A percentile compares a stretch with the other conserved stretches of the same genome.
These are phyloP conservation scores for Fusarium veterinarium DNA, from an alignment of 2,329 filamentous ascomycete genomes.

Conservation along the genomic window DNA sequence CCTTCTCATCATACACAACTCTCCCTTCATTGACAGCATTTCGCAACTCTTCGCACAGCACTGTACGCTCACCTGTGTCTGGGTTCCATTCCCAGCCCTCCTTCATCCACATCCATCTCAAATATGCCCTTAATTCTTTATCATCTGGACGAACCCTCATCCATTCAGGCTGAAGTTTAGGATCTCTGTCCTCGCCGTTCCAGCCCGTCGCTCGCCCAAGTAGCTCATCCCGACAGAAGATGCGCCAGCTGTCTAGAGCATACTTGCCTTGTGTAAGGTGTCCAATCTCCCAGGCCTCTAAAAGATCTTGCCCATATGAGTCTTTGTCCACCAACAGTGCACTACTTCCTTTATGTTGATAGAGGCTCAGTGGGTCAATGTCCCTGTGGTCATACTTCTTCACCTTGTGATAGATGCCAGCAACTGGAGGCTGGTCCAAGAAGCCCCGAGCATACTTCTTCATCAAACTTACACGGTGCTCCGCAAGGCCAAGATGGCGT, in stretches of 20 bases:
- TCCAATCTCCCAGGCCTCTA: constrained; percentile 81
- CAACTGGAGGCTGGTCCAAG: constrained; percentile 70
- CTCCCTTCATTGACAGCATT: constrained; percentile 67
- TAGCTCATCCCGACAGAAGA: constrained; percentile 87
- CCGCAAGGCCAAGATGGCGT: constrained; percentile 76
- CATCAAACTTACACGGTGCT: constrained; percentile 73
- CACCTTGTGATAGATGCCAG: constrained; percentile 65
- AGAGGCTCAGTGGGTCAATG: constrained; percentile 33
- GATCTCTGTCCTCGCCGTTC: constrained; percentile 66
- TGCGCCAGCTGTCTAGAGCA: constrained; percentile 89
- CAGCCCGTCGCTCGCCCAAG: constrained; percentile 74
- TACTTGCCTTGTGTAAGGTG: constrained; percentile 87
- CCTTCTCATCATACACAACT: constrained; percentile 66
- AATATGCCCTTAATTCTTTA: constrained; percentile 88
- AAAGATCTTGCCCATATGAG: constrained; percentile 26
- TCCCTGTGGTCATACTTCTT: constrained; percentile 59
- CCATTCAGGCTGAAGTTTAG: constrained; percentile 85
- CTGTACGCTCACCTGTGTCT: constrained; percentile 70
- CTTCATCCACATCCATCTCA: constrained; percentile 92
- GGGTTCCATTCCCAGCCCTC: constrained; percentile 88
- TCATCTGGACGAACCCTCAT: constrained; percentile 85
- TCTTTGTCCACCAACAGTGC: constrained; percentile 1
- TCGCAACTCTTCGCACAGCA: constrained; percentile 65
- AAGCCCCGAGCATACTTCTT: constrained; percentile 78
- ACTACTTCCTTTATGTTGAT: not conserved